Evolutionary conservation across 176 grass and related monocot species (phyloP).

Genomic region (Bromus sterilis): DNA sequence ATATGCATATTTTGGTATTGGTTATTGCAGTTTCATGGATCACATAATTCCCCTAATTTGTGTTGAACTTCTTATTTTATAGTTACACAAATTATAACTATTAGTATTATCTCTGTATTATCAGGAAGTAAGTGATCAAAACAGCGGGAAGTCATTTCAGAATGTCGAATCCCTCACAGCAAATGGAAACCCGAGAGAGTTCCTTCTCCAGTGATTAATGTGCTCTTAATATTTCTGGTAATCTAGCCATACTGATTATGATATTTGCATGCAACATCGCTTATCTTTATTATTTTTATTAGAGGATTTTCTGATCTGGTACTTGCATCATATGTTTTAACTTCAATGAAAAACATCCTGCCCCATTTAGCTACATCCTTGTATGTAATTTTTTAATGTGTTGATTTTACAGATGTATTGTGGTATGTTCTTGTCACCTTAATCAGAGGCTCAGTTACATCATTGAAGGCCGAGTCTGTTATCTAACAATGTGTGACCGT

Average conservation of each 20-base stretch:
- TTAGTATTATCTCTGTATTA: neutral
- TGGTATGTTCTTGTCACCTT: constrained; percentile 13
- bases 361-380: neutral
- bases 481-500: constrained; percentile 94
- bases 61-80: neutral
- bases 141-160: constrained; percentile 50
- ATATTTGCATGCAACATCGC: neutral
- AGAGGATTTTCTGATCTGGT: neutral
- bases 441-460: constrained; percentile 58
- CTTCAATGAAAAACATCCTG: neutral
- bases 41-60: neutral
- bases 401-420: neutral
- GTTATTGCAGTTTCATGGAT: neutral
- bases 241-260: neutral
- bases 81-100: neutral
- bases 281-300: neutral
- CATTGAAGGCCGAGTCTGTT: constrained; percentile 86
- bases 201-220: constrained; percentile 89
- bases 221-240: constrained; percentile 12
- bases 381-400: neutral
- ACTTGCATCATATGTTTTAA: too few species aligned
- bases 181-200: constrained; percentile 73
- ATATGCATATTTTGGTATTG: neutral
- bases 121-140: constrained; percentile 69
- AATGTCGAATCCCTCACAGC: constrained; percentile 75